phyloP scores from a whole-genome alignment of 1,139 yeast genomes.

The Wickerhamiella pararugosa region DNA sequence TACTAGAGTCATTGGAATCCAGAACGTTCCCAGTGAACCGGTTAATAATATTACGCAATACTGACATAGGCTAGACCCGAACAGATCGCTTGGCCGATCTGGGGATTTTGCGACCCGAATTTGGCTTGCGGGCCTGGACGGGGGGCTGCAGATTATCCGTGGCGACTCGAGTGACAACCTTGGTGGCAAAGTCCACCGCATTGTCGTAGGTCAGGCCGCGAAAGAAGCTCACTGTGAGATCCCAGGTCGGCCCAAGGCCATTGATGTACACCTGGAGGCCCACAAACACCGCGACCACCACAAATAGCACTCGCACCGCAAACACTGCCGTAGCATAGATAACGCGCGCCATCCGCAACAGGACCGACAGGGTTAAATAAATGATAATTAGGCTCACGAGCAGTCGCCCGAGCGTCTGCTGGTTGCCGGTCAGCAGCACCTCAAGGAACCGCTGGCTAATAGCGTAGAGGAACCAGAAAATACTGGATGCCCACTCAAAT shows the following conservation, averaged over 20 bases:
- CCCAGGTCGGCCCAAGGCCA: constrained; percentile 12
- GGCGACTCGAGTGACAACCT: too few relatives aligned
- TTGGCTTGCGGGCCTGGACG: too few relatives aligned
- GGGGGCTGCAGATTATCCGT: too few relatives aligned
- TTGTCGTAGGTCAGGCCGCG: not conserved
- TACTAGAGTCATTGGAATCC: too few relatives aligned
- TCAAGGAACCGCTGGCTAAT: constrained; percentile 1
- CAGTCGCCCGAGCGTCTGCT: constrained; percentile 19
- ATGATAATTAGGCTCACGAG: constrained; percentile 17
- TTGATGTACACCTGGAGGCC: constrained; percentile 17
- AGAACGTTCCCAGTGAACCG: too few relatives aligned
- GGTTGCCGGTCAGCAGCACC: constrained; percentile 11
- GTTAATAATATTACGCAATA: too few relatives aligned
- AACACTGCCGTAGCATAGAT: constrained; percentile 18
- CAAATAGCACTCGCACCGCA: constrained; percentile 15
- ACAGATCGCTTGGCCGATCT: too few relatives aligned
- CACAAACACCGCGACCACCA: constrained; percentile 14
- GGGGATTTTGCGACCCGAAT: too few relatives aligned
- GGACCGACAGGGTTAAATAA: constrained; percentile 20
- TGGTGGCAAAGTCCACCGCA: not conserved
- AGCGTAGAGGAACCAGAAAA: constrained; percentile 5
- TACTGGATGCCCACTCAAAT: not conserved
- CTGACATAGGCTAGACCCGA: too few relatives aligned
- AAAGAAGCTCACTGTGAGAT: not conserved
- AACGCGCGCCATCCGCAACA: constrained; percentile 20